Evolutionary conservation across 179 eudicot genomes (phyloP), one percentile per base, ranked within the genome.

Genomic region (Beta lomatogona): DNA sequence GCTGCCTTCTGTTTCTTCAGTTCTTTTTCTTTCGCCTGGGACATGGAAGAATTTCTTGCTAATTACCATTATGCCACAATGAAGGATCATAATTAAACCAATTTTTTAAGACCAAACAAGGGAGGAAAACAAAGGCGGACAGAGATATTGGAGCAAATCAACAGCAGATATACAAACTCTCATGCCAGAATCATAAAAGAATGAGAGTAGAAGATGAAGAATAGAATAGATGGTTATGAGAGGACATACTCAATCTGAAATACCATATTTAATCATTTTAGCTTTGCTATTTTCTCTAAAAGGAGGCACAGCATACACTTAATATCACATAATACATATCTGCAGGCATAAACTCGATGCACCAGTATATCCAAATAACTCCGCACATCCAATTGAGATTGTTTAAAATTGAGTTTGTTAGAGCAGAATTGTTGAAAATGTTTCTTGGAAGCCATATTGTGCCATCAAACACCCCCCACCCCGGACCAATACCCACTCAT

Each of bases 1-100:
- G 89, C 91, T 77, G 97, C 97, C 91, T 96, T 96, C 15, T 84
- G 91, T 80, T 88, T 93, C 85, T 94, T 94, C 86, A 91, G 45
- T 66, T 91, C 94, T 78, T 96, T 94, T 64, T 87, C 92, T 83
- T 85, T 91, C 3, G 98, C 98, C 99, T 94, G 72, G 45, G 61
- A 82, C 10, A 64, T 18, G 57, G 74, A 46, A 79, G 12, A 44
- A 3, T 25, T 21, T 21, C 45, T 14, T 16, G 18, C 8, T 5
- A 3, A 8, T 9, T 18, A 53, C 31, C 11, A 9, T 55, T 6
- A 67, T 11, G n/a, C 41, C 71, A 22, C 59, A 64, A 59, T 41
- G 55, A 21, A 54, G 36, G 59, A 21, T 53, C 36, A 77, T 76
- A 81, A 50, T 22, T 48, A 64, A 1, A 13, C 15, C 16, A n/a